These are phyloP conservation scores for Yarrowia porcina DNA, from an alignment of 805 yeast species.

Conservation along the genomic window DNA sequence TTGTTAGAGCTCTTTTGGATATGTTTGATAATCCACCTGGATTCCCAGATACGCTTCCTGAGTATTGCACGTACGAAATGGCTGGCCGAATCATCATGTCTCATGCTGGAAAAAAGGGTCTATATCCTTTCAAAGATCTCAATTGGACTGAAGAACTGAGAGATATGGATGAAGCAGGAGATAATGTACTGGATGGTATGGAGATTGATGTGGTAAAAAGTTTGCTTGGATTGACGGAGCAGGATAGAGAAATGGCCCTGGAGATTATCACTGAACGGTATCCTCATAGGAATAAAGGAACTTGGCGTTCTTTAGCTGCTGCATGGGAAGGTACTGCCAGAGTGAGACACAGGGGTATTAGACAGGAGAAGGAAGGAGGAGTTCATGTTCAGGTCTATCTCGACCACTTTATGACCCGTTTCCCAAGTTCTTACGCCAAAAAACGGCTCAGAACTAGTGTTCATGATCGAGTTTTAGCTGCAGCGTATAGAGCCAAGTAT, in stretches of 20 bases:
- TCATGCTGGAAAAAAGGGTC: not conserved
- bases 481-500: not conserved
- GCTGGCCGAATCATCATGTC: not conserved
- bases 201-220: not conserved
- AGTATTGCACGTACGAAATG: not conserved
- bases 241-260: not conserved
- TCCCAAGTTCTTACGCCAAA: not conserved
- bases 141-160: not conserved
- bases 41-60: not conserved
- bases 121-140: not conserved
- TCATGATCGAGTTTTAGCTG: not conserved
- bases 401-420: not conserved
- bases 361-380: not conserved
- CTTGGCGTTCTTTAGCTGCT: not conserved
- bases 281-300: not conserved
- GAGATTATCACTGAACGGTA: not conserved
- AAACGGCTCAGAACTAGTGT: not conserved
- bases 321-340: not conserved
- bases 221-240: not conserved
- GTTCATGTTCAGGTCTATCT: not conserved
- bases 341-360: not conserved
- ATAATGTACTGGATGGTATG: not conserved
- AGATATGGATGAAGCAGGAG: not conserved
- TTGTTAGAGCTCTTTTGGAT: not conserved
- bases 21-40: not conserved